Conservation (phyloP, 1,284 basidiomycete species). For the Cystobasidium pallidum region DNA sequence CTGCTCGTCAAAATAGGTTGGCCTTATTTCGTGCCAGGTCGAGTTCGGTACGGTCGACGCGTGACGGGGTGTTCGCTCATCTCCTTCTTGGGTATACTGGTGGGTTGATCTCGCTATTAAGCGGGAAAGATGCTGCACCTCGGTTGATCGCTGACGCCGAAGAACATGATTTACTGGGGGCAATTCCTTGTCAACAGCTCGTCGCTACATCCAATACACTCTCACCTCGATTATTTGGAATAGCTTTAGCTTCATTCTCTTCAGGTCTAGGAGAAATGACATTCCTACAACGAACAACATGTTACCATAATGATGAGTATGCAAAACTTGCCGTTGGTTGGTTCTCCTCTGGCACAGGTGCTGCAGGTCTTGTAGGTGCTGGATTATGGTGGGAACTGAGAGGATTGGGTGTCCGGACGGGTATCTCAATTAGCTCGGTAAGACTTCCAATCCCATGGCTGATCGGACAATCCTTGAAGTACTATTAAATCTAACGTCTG, state of each 20-base stretch:
- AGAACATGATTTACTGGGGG: no score
- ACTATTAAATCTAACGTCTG: no score
- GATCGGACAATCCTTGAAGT: no score
- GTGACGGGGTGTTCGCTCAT: slow-evolving; percentile 69
- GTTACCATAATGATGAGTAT: slow-evolving; percentile 48
- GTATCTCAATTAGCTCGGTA: slow-evolving; percentile 69
- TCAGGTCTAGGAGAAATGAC: slow-evolving; percentile 93
- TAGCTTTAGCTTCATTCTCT: slow-evolving; percentile 85
- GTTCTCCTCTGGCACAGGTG: slow-evolving; percentile 77
- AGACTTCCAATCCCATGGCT: background rate
- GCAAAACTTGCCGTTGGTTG: slow-evolving; percentile 46
- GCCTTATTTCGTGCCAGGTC: slow-evolving; percentile 76
- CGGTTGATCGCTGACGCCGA: no score
- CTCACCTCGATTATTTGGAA: slow-evolving; percentile 76
- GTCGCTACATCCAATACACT: slow-evolving; percentile 76
- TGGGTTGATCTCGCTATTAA: slow-evolving; percentile 57
- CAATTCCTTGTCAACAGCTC: slow-evolving; percentile 64
- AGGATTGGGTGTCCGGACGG: slow-evolving; percentile 77
- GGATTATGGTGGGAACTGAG: slow-evolving; percentile 93
- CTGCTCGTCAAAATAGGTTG: slow-evolving; percentile 79
- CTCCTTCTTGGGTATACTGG: slow-evolving; percentile 79
- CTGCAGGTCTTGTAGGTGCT: slow-evolving; percentile 89
- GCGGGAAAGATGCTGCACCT: no score
- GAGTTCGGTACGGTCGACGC: slow-evolving; percentile 74
- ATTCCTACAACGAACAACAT: slow-evolving; percentile 87